Evolutionary conservation across 2,329 filamentous ascomycete genomes (phyloP).

Genomic region (Aureobasidium subglaciale): DNA sequence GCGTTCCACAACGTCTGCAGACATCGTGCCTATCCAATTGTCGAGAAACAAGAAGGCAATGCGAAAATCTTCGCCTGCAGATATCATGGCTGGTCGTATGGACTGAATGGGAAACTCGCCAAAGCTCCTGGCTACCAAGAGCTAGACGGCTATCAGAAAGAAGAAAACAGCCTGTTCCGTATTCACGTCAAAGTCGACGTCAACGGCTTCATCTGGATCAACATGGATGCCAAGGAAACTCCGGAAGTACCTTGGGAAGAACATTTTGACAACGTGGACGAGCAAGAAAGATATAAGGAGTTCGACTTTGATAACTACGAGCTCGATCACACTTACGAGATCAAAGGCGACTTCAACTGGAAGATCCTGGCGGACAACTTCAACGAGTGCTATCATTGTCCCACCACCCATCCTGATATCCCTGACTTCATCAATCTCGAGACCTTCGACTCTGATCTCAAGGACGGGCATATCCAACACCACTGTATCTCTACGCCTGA

Average conservation of each 20-base stretch:
- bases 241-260: conserved; percentile 45
- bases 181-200: conserved; percentile 49
- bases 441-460: conserved; percentile 46
- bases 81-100: conserved; percentile 59
- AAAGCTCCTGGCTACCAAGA: conserved; percentile 55
- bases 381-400: conserved; percentile 57
- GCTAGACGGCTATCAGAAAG: conserved; percentile 49
- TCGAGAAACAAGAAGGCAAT: conserved; percentile 44
- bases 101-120: conserved; percentile 49
- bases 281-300: conserved; percentile 36
- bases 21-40: conserved; percentile 54
- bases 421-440: conserved; percentile 49
- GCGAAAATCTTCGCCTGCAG: conserved; percentile 50
- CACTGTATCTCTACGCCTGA: conserved; percentile 38
- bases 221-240: conserved; percentile 41
- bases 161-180: conserved; percentile 49
- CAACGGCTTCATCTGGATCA: conserved; percentile 53
- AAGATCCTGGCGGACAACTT: conserved; percentile 55
- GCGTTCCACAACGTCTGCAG: conserved; percentile 58
- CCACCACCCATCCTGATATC: conserved; percentile 52
- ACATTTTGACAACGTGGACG: conserved; percentile 43
- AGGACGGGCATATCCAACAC: conserved; percentile 46
- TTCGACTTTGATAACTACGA: conserved; percentile 48
- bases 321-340: conserved; percentile 51
- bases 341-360: conserved; percentile 52